Evolutionary conservation across 169 alveolate species (phyloP), one percentile per base, ranked within the genome.

Genomic region (Eimeria tenella): DNA sequence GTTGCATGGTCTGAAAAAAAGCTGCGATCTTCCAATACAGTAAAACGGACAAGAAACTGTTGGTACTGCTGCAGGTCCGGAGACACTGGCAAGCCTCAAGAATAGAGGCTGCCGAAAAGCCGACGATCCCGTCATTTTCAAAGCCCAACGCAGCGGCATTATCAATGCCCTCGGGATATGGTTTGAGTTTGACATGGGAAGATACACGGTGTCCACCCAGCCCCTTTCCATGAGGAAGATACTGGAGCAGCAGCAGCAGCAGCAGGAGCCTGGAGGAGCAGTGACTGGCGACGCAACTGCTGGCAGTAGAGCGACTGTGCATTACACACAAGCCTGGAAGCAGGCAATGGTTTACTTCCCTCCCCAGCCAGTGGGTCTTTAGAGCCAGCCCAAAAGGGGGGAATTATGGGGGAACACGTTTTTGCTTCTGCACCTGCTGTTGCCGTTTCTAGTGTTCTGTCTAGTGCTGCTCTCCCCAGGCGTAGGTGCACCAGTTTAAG

Each of bases 281-380:
- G 21, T 23, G 21, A 50, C 52, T 68, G 58, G 23, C 9, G 62
- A 52, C 25, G 84, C 42, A 25, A 68, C 62, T 79, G 88, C 70
- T 79, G 49, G 11, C 13, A 68, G 25, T 5, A 25, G 19, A 4
- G n/a, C 88, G 6, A 19, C 19, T 53, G 71, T 11, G 19, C 77
- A 79, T 49, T 79, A 79, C 70, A 79, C 88, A 23, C 11, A 53
- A n/a, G 88, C 88, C 4, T 79, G 88, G 88, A 50, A 49, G 52
- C 63, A 79, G 52, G 88, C 88, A 6, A 53, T 53, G 5, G 6
- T 79, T 19, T 23, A 19, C 4, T 9, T 79, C 25, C 25, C 25
- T 9, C 63, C 88, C 3, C 53, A 4, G 31, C 58, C 7, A 17
- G 88, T 79, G 88, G 11, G 88, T 50, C 15, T 79, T 17, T 21